Percentiles rank a stretch among this genome's conserved stretches.
Conservation (phyloP, 176 grass and related monocot genomes). For the Pontederia crassipes region DNA sequence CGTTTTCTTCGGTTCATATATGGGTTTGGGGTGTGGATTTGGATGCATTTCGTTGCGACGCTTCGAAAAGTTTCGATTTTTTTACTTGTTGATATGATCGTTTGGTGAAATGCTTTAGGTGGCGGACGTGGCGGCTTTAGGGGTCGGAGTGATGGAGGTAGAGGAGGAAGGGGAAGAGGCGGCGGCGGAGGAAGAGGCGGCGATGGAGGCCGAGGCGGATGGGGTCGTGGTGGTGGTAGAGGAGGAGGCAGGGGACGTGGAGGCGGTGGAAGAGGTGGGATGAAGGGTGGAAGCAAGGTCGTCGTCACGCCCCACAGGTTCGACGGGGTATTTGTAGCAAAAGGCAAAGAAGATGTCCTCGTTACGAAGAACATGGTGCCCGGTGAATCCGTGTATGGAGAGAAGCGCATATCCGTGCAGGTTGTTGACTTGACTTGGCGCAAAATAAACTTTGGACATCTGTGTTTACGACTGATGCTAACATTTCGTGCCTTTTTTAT, state of each 20-base stretch:
- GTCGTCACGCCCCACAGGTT: constrained; percentile 73
- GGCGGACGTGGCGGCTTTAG: neutral
- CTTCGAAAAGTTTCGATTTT: neutral
- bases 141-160: constrained; percentile 3
- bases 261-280: constrained; percentile 24
- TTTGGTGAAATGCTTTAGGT: neutral
- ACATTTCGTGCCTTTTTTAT: neutral
- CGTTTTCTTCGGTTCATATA: neutral
- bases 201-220: neutral
- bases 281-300: constrained; percentile 79
- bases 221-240: neutral
- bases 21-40: neutral
- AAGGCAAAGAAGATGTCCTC: constrained; percentile 72
- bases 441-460: neutral
- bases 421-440: neutral
- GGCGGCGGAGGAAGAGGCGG: constrained; percentile 13
- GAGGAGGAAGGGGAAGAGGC: constrained; percentile 9
- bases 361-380: constrained; percentile 69
- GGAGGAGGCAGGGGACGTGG: constrained; percentile 4
- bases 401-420: constrained; percentile 79
- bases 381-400: constrained; percentile 72
- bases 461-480: neutral
- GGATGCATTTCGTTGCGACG: neutral
- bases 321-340: constrained; percentile 71
- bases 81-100: neutral